phyloP scores from a whole-genome alignment of 1,284 basidiomycete genomes.

The Ustilago crameri region DNA sequence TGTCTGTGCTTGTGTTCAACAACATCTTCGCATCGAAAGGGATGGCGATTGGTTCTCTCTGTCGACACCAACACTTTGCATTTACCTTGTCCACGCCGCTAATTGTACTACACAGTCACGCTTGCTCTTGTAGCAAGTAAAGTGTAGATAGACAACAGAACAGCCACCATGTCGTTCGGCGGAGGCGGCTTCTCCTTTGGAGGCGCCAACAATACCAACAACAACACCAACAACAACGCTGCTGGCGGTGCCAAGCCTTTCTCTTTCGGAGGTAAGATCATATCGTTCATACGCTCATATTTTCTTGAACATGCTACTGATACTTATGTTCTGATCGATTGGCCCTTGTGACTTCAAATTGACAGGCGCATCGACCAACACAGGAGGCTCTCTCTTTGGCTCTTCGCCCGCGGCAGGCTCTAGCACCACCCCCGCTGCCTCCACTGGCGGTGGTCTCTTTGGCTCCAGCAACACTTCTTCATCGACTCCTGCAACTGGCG shows the following conservation, averaged over 20 bases:
- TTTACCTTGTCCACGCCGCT: neutral
- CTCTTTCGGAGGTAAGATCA: constrained; percentile 41
- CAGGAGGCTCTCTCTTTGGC: constrained; percentile 32
- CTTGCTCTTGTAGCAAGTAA: too few species aligned
- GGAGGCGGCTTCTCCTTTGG: constrained; percentile 54
- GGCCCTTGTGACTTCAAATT: neutral
- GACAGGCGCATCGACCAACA: constrained; percentile 27
- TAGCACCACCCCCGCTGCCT: constrained; percentile 6
- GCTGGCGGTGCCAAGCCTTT: constrained; percentile 38
- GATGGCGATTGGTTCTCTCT: constrained; percentile 2
- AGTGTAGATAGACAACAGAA: neutral
- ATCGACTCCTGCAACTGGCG: constrained; percentile 8
- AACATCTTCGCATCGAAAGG: constrained; percentile 31
- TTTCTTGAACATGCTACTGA: neutral
- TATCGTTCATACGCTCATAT: neutral
- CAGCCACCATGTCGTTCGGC: constrained; percentile 47
- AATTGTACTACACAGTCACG: neutral
- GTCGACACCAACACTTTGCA: constrained; percentile 1
- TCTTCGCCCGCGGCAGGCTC: constrained; percentile 13
- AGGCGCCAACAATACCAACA: constrained; percentile 22
- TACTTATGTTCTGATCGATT: neutral
- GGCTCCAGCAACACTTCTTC: constrained; percentile 19
- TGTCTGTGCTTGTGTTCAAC: neutral
- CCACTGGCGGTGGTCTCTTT: constrained; percentile 28
- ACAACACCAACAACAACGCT: constrained; percentile 27